phyloP scores from a whole-genome alignment of 2,329 filamentous ascomycete species.

The Didymella sp. region DNA sequence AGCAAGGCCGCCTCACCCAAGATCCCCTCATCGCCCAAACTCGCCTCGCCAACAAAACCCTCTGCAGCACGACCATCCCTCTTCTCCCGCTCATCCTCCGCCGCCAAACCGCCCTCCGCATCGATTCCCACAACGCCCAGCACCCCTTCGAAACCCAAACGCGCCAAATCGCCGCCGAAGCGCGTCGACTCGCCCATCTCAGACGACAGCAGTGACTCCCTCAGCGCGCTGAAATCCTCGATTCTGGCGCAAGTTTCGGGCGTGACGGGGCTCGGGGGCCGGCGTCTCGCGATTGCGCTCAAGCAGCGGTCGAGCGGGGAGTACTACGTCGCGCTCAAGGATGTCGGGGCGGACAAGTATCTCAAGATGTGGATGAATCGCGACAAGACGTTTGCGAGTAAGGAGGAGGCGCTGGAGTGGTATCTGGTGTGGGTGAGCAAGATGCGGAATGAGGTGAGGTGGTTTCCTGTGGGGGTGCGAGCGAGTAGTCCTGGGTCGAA shows the following conservation, averaged over 20 bases:
- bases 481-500: slow-evolving; percentile 10
- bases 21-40: slow-evolving; percentile 4
- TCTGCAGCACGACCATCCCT: not conserved
- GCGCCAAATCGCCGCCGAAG: slow-evolving; percentile 12
- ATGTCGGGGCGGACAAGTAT: slow-evolving; percentile 36
- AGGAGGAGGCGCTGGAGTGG: slow-evolving; percentile 34
- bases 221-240: slow-evolving; percentile 8
- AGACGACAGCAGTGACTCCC: slow-evolving; percentile 1
- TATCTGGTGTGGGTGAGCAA: slow-evolving; percentile 37
- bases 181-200: slow-evolving; percentile 10
- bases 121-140: not conserved
- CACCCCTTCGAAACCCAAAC: slow-evolving; percentile 6
- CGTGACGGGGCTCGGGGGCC: slow-evolving; percentile 35
- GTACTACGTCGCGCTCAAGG: slow-evolving; percentile 40
- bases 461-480: slow-evolving; percentile 30
- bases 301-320: slow-evolving; percentile 31
- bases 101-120: not conserved
- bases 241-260: slow-evolving; percentile 22
- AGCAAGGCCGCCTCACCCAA: slow-evolving; percentile 4
- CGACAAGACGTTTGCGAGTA: slow-evolving; percentile 31
- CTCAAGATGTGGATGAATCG: slow-evolving; percentile 43
- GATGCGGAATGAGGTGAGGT: slow-evolving; percentile 31
- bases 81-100: not conserved
- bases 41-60: not conserved
- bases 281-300: slow-evolving; percentile 29